phyloP scores from a whole-genome alignment of 192 early-diverging fungal species.

The Dispira parvispora region DNA sequence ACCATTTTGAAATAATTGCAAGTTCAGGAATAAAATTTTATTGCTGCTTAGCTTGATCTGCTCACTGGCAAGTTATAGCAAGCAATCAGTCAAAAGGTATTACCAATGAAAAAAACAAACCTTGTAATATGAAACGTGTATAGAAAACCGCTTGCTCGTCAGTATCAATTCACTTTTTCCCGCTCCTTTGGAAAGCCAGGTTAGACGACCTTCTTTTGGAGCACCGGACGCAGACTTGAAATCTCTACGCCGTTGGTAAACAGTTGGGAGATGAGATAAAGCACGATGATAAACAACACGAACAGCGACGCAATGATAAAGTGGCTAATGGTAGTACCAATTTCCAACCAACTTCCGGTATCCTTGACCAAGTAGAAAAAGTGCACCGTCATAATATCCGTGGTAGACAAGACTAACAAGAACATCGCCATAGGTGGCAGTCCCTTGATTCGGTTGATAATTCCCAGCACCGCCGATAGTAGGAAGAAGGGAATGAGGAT shows the following conservation, averaged over 20 bases:
- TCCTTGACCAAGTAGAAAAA: slow-evolving; percentile 91
- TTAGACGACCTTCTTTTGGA: slow-evolving; percentile 11
- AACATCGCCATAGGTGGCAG: slow-evolving; percentile 79
- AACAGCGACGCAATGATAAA: slow-evolving; percentile 88
- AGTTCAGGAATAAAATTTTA: no score
- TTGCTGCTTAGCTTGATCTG: no score
- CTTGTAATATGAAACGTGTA: no score
- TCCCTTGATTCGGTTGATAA: slow-evolving; percentile 56
- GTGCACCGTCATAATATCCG: slow-evolving; percentile 88
- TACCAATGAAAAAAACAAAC: no score
- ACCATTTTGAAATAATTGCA: no score
- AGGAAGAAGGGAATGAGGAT: slow-evolving; percentile 91
- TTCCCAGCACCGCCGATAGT: slow-evolving; percentile 63
- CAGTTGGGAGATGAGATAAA: slow-evolving; percentile 62
- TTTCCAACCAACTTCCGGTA: slow-evolving; percentile 88
- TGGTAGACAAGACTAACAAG: slow-evolving; percentile 67
- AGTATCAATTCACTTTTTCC: not conserved
- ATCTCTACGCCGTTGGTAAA: slow-evolving; percentile 15
- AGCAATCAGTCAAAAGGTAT: no score
- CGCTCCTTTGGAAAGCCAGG: not conserved
- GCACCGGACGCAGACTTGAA: slow-evolving; percentile 16
- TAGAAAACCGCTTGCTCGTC: no score
- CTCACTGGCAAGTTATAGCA: no score
- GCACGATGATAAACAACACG: slow-evolving; percentile 76
- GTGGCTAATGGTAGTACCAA: slow-evolving; percentile 90